Conservation (phyloP, 1,139 yeast species). For the Candida albicans region DNA sequence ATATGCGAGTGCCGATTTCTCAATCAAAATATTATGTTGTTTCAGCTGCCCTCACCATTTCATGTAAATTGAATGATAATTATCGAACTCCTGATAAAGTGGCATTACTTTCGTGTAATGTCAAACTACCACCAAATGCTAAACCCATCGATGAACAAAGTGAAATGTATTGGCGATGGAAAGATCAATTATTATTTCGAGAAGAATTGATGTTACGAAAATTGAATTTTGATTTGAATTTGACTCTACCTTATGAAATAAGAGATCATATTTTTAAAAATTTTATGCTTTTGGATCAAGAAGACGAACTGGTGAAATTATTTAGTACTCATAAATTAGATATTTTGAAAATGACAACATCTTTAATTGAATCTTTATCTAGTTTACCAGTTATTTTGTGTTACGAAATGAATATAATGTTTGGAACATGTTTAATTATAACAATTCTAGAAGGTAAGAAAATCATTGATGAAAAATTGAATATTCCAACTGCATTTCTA, state of each 20-base stretch:
- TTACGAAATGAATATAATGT: conserved; percentile 34
- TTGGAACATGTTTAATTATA: conserved; percentile 35
- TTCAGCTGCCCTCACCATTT: conserved; percentile 45
- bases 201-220: conserved; percentile 44
- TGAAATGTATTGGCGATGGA: conserved; percentile 47
- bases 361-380: conserved; percentile 43
- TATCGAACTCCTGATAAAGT: conserved; percentile 47
- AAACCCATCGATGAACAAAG: conserved; percentile 41
- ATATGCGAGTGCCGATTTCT: conserved; percentile 45
- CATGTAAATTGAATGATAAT: conserved; percentile 45
- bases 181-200: conserved; percentile 45
- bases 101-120: conserved; percentile 38
- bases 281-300: conserved; percentile 2
- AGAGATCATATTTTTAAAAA: conserved; percentile 24
- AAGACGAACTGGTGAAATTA: conserved; percentile 3
- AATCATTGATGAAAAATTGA: conserved; percentile 20
- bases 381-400: conserved; percentile 40
- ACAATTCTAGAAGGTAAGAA: conserved; percentile 31
- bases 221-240: conserved; percentile 41
- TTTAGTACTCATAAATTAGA: conserved; percentile 31
- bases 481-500: conserved; percentile 27
- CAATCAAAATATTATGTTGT: conserved; percentile 49
- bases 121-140: conserved; percentile 30
- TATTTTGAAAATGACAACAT: conserved; percentile 33
- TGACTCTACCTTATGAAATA: conserved; percentile 41